These are phyloP conservation scores for Ustilago xerochloae DNA, from an alignment of 1,284 basidiomycete genomes.

Conservation along the genomic window DNA sequence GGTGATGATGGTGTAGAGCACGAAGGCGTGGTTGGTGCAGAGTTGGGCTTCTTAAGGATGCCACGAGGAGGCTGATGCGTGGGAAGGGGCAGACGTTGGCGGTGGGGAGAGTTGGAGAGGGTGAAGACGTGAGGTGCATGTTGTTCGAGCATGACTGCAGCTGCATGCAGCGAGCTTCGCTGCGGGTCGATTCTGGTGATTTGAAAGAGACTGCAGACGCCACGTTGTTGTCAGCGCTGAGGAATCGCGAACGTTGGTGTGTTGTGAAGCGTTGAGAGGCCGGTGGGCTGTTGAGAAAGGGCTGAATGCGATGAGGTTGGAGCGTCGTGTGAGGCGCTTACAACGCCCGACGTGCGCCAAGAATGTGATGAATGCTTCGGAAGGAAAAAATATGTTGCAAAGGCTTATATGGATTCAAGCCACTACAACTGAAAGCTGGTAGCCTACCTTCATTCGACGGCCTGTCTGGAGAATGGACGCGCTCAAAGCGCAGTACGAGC, in stretches of 20 bases:
- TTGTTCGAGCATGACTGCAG: slow-evolving; percentile 19
- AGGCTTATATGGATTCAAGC: no score
- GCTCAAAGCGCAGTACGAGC: no score
- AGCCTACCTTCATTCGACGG: no score
- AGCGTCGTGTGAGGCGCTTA: no score
- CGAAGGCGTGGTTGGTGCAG: slow-evolving; percentile 1
- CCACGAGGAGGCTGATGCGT: slow-evolving; percentile 16
- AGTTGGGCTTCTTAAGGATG: slow-evolving; percentile 29
- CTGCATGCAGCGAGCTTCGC: neutral
- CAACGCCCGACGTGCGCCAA: no score
- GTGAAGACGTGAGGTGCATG: slow-evolving; percentile 15
- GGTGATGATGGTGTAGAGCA: neutral
- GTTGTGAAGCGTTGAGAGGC: neutral
- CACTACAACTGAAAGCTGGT: no score
- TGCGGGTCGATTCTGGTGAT: neutral
- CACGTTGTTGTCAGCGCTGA: neutral
- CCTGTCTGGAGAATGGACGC: no score
- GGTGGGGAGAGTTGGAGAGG: slow-evolving; percentile 13
- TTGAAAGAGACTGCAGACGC: neutral
- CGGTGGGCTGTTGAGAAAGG: neutral
- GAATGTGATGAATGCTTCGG: no score
- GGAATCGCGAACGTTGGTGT: no score
- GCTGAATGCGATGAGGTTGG: no score
- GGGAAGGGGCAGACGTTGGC: neutral
- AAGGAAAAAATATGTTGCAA: no score